A percentile compares a stretch with the other conserved stretches of the same genome.
Conservation (phyloP, 805 yeast species). For the Lachancea fermentati region DNA sequence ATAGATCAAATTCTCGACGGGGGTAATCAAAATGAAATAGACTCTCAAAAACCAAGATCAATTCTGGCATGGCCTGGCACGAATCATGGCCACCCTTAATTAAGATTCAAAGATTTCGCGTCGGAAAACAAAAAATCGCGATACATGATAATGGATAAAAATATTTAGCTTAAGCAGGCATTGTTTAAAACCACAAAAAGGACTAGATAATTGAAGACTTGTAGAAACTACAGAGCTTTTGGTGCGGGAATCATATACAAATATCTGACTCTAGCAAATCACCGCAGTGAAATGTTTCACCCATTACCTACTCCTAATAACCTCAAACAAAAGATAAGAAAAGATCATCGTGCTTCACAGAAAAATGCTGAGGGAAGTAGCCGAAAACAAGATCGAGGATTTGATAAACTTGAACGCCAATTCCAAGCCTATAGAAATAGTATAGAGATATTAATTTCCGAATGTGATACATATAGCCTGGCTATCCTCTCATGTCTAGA, state of each 20-base stretch:
- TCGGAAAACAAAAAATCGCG: neutral
- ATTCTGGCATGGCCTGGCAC: conserved; percentile 62
- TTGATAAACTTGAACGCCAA: conserved; percentile 1
- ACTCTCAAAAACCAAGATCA: conserved; percentile 21
- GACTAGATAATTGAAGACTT: too few species aligned
- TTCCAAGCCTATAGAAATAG: neutral
- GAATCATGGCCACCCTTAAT: conserved; percentile 55
- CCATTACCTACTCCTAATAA: too few species aligned
- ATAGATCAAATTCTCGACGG: conserved; percentile 12
- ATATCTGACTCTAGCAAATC: too few species aligned
- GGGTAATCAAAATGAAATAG: conserved; percentile 17
- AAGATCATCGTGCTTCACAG: conserved; percentile 5
- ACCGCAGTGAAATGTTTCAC: too few species aligned
- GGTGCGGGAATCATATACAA: too few species aligned
- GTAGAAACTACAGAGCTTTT: too few species aligned
- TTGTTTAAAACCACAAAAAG: too few species aligned
- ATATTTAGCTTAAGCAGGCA: too few species aligned
- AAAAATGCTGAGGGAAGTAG: too few species aligned
- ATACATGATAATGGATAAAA: neutral
- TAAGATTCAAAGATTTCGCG: neutral
- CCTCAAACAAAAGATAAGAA: conserved; percentile 5
- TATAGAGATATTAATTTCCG: neutral
- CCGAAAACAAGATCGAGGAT: too few species aligned
- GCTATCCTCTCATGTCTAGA: neutral
- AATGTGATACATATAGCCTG: conserved; percentile 1